Base-by-base conservation (phyloP, 164 flowering plant species). In the Umbellularia californica region DNA sequence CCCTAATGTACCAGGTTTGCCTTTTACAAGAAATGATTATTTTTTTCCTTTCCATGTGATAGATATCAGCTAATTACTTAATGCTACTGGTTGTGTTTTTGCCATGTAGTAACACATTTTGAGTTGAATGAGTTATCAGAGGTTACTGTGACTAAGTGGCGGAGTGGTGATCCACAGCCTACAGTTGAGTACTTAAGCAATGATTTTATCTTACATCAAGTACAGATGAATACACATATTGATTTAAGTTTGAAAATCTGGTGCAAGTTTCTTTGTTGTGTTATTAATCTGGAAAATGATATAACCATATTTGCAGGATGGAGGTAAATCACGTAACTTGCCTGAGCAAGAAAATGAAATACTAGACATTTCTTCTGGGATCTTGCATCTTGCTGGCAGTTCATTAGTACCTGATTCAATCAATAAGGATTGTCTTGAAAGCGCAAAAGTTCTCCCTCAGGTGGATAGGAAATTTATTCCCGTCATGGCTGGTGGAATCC, bases 381-480 rank as follows among this genome's bases (percentile, higher is more conserved):
- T 91, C 76, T 81, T 93, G 81, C 90, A 85, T 50, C 86, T 89
- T 76, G 82, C 87, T 78, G 88, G 89, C 58, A 84, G 87, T 77
- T 84, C 87, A n/a, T 81, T 96, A 76, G 80, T 94, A 78, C 99
- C 99, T 30, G 85, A 84, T 58, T 85, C 86, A 25, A 89, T 94
- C 74, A 83, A 58, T 71, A 91, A 84, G 84, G 87, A 80, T 30
- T 89, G 81, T 79, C 88, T 96, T 67, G 83, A 83, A 74, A 79
- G 84, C 82, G 87, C 92, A 52, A 90, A 84, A 82, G 93, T 95
- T 84, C 96, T 95, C 65, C 83, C 77, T 58, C 98, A 93, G 82
- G 87, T 95, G 30, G 99, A 90, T 80, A 92, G 85, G 85, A 95
- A 93, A 85, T 93, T 84, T 78, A 95, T 95, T 76, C 92, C 99